Evolutionary conservation across 1,284 basidiomycete genomes (phyloP).

Genomic region (Fistulinella cinereoalba): DNA sequence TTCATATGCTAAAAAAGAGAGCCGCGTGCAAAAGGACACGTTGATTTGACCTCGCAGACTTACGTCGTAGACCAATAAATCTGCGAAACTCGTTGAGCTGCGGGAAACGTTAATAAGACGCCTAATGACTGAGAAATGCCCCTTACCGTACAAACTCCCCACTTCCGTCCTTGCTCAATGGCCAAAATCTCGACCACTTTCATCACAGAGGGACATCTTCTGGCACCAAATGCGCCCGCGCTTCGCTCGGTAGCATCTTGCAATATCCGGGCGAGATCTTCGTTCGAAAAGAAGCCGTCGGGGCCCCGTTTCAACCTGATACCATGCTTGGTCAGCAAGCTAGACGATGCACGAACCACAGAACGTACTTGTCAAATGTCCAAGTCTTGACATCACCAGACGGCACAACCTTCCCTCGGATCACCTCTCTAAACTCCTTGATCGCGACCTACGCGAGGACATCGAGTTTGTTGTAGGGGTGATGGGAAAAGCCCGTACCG

Average conservation of each 20-base stretch:
- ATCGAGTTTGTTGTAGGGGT: slow-evolving; percentile 7
- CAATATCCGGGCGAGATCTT: slow-evolving; percentile 63
- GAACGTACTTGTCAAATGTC: slow-evolving; percentile 52
- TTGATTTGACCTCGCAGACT: slow-evolving; percentile 12
- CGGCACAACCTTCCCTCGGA: slow-evolving; percentile 37
- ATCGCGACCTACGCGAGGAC: slow-evolving; percentile 37
- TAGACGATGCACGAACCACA: background rate
- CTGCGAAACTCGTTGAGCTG: slow-evolving; percentile 64
- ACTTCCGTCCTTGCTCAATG: slow-evolving; percentile 66
- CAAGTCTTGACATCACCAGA: slow-evolving; percentile 41
- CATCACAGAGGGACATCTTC: slow-evolving; percentile 67
- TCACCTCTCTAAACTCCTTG: slow-evolving; percentile 42
- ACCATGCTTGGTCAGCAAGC: background rate
- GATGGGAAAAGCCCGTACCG: slow-evolving; percentile 28
- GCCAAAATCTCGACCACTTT: slow-evolving; percentile 71
- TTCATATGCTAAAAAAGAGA: slow-evolving; percentile 44
- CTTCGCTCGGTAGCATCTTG: slow-evolving; percentile 62
- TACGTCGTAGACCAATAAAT: slow-evolving; percentile 51
- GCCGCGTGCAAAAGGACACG: background rate
- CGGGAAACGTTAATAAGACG: slow-evolving; percentile 45
- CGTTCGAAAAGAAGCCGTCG: slow-evolving; percentile 64
- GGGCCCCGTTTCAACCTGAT: slow-evolving; percentile 49
- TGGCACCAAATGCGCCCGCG: slow-evolving; percentile 75
- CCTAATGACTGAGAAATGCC: background rate
- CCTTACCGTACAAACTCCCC: slow-evolving; percentile 72